phyloP scores from a whole-genome alignment of 192 early-diverging fungal genomes.

The Backusella psychrophila region DNA sequence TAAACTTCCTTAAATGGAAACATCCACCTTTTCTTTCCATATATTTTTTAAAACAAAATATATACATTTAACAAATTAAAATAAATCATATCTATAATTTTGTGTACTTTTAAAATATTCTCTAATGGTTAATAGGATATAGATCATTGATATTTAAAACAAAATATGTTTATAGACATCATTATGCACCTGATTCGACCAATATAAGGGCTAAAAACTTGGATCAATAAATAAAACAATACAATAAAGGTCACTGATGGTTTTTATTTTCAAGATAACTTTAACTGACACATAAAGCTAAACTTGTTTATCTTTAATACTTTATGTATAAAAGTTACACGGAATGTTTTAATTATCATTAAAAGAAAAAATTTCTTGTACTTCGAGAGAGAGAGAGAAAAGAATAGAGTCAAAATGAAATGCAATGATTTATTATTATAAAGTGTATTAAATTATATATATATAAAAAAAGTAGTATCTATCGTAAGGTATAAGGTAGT shows the following conservation, averaged over 20 bases:
- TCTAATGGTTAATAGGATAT: neutral
- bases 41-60: neutral
- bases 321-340: neutral
- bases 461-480: neutral
- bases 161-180: neutral
- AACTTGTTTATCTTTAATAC: neutral
- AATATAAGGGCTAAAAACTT: neutral
- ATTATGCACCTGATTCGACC: neutral
- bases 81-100: neutral
- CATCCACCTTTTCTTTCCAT: neutral
- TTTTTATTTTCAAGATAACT: neutral
- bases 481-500: neutral
- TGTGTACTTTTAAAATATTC: constrained; percentile 2
- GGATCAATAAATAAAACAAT: neutral
- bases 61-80: neutral
- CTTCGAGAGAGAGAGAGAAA: neutral
- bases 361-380: neutral
- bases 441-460: neutral
- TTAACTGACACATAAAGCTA: neutral
- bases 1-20: neutral
- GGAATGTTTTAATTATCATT: neutral
- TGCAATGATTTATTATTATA: neutral
- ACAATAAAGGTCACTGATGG: too few relatives aligned
- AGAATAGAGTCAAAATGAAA: neutral
- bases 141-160: neutral